These are phyloP conservation scores for Penicillium olsonii DNA, from an alignment of 2,329 filamentous ascomycete genomes.

Conservation along the genomic window DNA sequence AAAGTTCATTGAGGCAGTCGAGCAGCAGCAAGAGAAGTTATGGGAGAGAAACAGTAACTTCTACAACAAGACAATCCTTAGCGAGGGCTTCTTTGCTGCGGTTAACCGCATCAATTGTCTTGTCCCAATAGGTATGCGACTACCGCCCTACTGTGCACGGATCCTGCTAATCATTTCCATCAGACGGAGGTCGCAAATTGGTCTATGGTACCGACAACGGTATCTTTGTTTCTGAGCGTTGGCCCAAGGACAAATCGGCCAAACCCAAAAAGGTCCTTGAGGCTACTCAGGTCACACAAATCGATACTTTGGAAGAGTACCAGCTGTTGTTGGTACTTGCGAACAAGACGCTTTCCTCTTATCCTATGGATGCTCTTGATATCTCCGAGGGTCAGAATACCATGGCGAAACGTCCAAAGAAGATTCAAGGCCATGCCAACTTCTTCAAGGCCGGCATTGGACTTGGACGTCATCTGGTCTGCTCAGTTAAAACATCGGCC, in stretches of 20 bases:
- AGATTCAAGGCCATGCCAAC: conserved; percentile 95
- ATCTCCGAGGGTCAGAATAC: conserved; percentile 72
- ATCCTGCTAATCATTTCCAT: conserved; percentile 13
- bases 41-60: conserved; percentile 71
- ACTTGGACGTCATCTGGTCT: conserved; percentile 88
- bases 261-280: conserved; percentile 84
- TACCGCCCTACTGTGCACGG: neutral
- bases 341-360: conserved; percentile 90
- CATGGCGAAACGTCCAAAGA: conserved; percentile 82
- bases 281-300: conserved; percentile 82
- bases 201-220: conserved; percentile 93
- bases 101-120: conserved; percentile 92
- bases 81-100: conserved; percentile 87
- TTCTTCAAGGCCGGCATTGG: conserved; percentile 99
- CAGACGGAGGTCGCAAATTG: conserved; percentile 91
- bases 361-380: conserved; percentile 82
- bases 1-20: conserved; percentile 97
- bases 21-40: conserved; percentile 82
- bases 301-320: conserved; percentile 95
- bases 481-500: conserved; percentile 91
- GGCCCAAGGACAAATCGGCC: conserved; percentile 73
- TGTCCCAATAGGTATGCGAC: conserved; percentile 75
- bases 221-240: conserved; percentile 88
- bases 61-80: conserved; percentile 67
- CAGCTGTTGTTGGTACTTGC: conserved; percentile 86